phyloP scores from a whole-genome alignment of 2,329 filamentous ascomycete genomes.

The Lasiodiplodia sp. region DNA sequence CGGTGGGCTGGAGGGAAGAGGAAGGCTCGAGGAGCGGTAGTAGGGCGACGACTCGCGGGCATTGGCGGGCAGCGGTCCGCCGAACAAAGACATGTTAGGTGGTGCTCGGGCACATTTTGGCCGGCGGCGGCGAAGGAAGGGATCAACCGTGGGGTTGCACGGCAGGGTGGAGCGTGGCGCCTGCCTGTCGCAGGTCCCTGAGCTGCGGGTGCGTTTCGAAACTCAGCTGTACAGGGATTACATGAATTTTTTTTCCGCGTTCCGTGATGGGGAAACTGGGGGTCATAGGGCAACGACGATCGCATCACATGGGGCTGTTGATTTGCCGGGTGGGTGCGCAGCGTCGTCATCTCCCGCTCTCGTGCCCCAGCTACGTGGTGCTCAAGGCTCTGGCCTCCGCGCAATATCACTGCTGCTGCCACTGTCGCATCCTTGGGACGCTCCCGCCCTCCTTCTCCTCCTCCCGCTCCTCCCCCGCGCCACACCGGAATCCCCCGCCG shows the following conservation, averaged over 20 bases:
- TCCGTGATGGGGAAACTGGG: background rate
- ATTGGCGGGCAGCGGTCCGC: constrained; percentile 22
- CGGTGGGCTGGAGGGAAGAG: constrained; percentile 12
- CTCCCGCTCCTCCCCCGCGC: background rate
- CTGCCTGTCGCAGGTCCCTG: constrained; percentile 11
- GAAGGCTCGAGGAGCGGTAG: constrained; percentile 12
- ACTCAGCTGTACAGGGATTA: constrained; percentile 10
- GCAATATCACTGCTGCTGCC: background rate
- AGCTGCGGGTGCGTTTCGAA: background rate
- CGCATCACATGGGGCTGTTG: constrained; percentile 17
- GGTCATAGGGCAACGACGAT: constrained; percentile 18
- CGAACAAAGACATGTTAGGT: constrained; percentile 29
- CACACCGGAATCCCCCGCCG: background rate
- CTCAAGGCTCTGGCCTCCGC: constrained; percentile 9
- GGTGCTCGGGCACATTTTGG: constrained; percentile 7
- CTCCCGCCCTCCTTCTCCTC: constrained; percentile 5
- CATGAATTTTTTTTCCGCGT: background rate
- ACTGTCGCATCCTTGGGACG: background rate
- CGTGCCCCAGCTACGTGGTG: constrained; percentile 23
- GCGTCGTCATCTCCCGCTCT: constrained; percentile 19
- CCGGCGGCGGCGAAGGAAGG: background rate
- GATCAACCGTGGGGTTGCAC: constrained; percentile 12
- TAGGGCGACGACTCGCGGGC: background rate
- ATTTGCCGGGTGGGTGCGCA: constrained; percentile 24
- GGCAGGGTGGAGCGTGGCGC: constrained; percentile 22